phyloP scores from a whole-genome alignment of 768 basidiomycete species.

The Lentinula boryana region DNA sequence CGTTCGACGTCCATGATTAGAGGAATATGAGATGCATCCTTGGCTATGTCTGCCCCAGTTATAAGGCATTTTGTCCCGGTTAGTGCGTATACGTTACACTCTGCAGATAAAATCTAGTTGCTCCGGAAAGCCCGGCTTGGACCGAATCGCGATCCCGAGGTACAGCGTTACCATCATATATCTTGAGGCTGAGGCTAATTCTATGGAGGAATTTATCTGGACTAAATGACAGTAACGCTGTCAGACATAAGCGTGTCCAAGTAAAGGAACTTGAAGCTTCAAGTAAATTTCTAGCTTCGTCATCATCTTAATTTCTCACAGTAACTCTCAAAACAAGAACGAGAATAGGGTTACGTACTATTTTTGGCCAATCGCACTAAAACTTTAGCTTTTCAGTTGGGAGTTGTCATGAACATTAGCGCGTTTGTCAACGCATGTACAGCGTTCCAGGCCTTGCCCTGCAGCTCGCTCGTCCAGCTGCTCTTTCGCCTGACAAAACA shows the following conservation, averaged over 20 bases:
- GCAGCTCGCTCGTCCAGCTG: too few relatives aligned
- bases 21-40: not conserved
- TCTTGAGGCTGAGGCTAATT: conserved; percentile 2
- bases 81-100: not conserved
- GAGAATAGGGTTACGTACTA: not conserved
- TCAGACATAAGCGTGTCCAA: not conserved
- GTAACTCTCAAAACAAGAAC: not conserved
- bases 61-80: not conserved
- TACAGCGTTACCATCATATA: conserved; percentile 3
- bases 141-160: conserved; percentile 3
- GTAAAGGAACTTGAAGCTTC: not conserved
- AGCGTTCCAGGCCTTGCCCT: not conserved
- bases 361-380: not conserved
- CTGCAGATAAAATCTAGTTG: not conserved
- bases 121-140: conserved; percentile 4
- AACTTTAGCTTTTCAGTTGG: not conserved
- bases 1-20: conserved; percentile 2
- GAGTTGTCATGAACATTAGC: not conserved
- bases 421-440: not conserved
- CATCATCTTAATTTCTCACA: not conserved
- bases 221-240: not conserved
- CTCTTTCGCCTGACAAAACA: not conserved
- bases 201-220: not conserved
- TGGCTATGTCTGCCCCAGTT: not conserved
- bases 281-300: not conserved